Evolutionary conservation across 768 basidiomycete species (phyloP), one percentile per base, ranked within the genome.

Genomic region (Amanita polypyramis): DNA sequence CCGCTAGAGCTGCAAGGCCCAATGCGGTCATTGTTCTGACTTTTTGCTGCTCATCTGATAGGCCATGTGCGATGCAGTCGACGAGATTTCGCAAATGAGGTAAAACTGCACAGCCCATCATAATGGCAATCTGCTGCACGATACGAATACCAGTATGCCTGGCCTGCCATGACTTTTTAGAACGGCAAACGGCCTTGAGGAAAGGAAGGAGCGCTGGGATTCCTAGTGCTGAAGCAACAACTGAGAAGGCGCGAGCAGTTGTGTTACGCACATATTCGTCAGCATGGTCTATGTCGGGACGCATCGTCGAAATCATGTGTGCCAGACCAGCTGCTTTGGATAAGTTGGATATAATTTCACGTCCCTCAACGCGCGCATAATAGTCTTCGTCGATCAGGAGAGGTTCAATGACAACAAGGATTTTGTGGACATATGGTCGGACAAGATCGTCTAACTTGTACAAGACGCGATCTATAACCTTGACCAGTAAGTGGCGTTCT

Each of bases 301-400:
- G 86, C 95, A 99, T 98, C 15, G 95, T 99, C 30, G 96, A 99
- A 58, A 99, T 99, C 96, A 99, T 98, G 68, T 99, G 96, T 2
- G 96, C 95, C 20, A 99, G 83, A 66, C 96, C 96, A 25, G 94
- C 95, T 9, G 96, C 96, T 66, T 98, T 99, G 23, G 96, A 95
- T 35, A 98, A 72, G 65, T 98, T 99, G 57, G 91, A 95, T 56
- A 98, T 99, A 62, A 99, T 98, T 71, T 99, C 96, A 29, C 95
- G 91, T 54, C 96, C 96, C 69, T 98, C 96, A 36, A 97, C 93
- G 64, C 92, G 89, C 39, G 87, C 87, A 56, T 90, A 92, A 65
- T 91, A 91, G 62, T 98, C 96, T 64, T 97, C 95, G 64, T 99
- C 95, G 59, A 98, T 98, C 61, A 99, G 80, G 6, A 99, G 76